Evolutionary conservation across 169 alveolate genomes (phyloP), one percentile per base, ranked within the genome.

Genomic region (Ichthyophthirius multifiliis): DNA sequence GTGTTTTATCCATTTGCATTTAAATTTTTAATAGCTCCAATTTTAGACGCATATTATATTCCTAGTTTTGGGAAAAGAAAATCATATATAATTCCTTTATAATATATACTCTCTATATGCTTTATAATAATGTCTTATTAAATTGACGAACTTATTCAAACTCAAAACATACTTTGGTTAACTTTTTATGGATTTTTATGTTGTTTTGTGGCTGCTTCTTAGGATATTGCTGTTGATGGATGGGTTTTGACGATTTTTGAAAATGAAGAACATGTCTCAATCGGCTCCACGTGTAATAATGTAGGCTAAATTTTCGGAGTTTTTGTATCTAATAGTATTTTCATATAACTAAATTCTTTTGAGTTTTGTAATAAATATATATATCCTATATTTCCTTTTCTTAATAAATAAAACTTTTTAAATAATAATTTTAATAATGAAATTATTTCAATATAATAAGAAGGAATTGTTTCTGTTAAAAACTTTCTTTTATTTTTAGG

Each of bases 151-250:
- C 12, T 77, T 6, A 18, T 71, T 31, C n/a, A 71, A 47, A 31
- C n/a, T 31, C 13, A 77, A 39, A 39, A 77, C 30, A 23, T 77
- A 3, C 37, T 27, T 5, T 15, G 37, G 9, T 43, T 77, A 30
- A 63, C 75, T 41, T 0, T 64, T 7, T 31, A 43, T 7, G 84
- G 84, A 13, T 77, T 77, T 30, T 30, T 77, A n/a, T 31, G 43
- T 16, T 27, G 41, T 43, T 43, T 77, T 35, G 27, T 77, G 15
- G 23, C 75, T 0, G 75, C 84, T 41, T 37, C 46, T 15, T 45
- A 85, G 76, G 94, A 89, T 48, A 85, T 89, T 27, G 91, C 94
- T 20, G 89, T 89, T 10, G 94, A 89, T 75, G 90, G 94, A 18
- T 89, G 94, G 94, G 90, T 89, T 15, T 75, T 89, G 10, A 80